These are phyloP conservation scores for Kwoniella botswanensis DNA, from an alignment of 768 basidiomycete genomes.

Conservation along the genomic window DNA sequence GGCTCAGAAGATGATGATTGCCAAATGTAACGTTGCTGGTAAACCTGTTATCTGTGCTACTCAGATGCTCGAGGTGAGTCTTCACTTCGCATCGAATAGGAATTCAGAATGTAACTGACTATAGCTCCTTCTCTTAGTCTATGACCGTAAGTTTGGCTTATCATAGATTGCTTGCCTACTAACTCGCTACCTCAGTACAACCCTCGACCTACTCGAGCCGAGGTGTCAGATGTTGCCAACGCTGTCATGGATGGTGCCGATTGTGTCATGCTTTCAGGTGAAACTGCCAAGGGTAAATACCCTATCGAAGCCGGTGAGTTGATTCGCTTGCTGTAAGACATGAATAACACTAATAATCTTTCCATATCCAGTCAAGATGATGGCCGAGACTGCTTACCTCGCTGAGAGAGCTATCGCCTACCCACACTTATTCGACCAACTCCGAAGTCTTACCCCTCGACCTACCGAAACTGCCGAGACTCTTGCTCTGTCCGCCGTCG, in stretches of 20 bases:
- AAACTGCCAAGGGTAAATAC: constrained; percentile 97
- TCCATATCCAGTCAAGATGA: constrained; percentile 81
- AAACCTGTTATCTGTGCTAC: constrained; percentile 99
- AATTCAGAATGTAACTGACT: background rate
- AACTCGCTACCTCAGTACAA: constrained; percentile 70
- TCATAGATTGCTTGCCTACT: constrained; percentile 10
- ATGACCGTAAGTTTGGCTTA: constrained; percentile 17
- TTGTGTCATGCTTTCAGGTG: constrained; percentile 99
- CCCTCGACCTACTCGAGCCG: constrained; percentile 96
- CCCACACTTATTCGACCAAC: constrained; percentile 88
- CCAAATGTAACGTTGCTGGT: constrained; percentile 96
- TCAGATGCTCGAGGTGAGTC: constrained; percentile 94
- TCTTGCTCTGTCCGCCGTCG: constrained; percentile 92
- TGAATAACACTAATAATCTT: background rate
- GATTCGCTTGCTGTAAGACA: background rate
- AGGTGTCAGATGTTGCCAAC: constrained; percentile 96
- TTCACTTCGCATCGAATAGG: background rate
- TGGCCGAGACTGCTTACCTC: constrained; percentile 98
- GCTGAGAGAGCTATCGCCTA: constrained; percentile 96
- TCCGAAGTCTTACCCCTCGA: constrained; percentile 75
- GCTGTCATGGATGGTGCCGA: constrained; percentile 98
- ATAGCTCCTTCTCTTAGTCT: constrained; percentile 2
- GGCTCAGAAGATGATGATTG: constrained; percentile 99
- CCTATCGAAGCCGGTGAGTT: constrained; percentile 87
- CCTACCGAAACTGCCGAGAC: constrained; percentile 96